phyloP scores from a whole-genome alignment of 345 rosid species.

The Turritis glabra region DNA sequence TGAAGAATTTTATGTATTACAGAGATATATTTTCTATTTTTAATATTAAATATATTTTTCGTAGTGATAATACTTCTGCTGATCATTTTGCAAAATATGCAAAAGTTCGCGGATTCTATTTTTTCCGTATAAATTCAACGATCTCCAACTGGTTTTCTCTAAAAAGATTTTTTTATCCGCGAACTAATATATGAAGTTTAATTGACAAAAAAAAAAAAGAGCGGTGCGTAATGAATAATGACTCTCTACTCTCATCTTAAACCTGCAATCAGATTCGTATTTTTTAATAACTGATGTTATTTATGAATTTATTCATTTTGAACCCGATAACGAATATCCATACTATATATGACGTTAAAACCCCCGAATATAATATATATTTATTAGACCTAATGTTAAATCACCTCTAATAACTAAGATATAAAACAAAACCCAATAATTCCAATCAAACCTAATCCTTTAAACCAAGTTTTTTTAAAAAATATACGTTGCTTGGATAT shows the following conservation, averaged over 20 bases:
- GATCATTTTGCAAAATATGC: too few species aligned
- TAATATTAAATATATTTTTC: too few species aligned
- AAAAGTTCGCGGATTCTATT: too few species aligned
- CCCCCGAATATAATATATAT: not conserved
- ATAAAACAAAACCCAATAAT: not conserved
- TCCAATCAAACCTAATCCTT: not conserved
- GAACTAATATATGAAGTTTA: too few species aligned
- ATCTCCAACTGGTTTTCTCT: too few species aligned
- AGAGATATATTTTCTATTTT: too few species aligned
- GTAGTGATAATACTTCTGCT: too few species aligned
- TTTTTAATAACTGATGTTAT: not conserved
- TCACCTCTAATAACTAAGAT: not conserved
- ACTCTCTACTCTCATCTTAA: not conserved
- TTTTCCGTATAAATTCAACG: too few species aligned
- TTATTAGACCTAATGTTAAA: not conserved
- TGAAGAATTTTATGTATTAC: too few species aligned
- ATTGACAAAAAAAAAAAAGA: too few species aligned
- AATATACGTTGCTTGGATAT: not conserved
- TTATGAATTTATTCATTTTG: not conserved
- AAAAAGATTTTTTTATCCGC: too few species aligned
- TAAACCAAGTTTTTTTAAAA: not conserved
- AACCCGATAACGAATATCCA: not conserved
- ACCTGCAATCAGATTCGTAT: not conserved
- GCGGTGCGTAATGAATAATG: too few species aligned
- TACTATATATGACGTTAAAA: not conserved